Conservation (phyloP, 1,284 basidiomycete genomes). For the Microbotryum violaceum region DNA sequence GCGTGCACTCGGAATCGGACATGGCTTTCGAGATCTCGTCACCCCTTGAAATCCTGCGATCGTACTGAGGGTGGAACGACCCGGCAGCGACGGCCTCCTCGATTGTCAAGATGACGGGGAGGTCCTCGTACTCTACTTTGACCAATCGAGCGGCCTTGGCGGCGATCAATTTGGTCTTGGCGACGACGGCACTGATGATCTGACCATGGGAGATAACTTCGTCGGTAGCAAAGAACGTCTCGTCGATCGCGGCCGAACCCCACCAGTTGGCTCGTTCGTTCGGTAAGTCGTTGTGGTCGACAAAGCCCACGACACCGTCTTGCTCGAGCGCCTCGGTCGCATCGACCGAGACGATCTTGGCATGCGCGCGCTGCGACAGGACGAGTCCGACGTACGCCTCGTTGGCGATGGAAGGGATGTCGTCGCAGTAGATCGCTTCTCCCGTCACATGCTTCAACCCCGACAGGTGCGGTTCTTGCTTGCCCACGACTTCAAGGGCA, state of each 20-base stretch:
- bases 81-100: constrained; percentile 35
- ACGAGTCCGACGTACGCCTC: constrained; percentile 41
- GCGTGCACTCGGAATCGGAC: constrained; percentile 29
- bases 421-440: constrained; percentile 41
- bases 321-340: constrained; percentile 36
- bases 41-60: constrained; percentile 25
- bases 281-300: constrained; percentile 38
- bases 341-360: constrained; percentile 39
- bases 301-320: constrained; percentile 38
- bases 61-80: constrained; percentile 33
- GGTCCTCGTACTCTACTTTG: constrained; percentile 40
- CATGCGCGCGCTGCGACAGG: constrained; percentile 39
- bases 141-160: constrained; percentile 39
- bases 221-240: constrained; percentile 40
- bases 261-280: constrained; percentile 39
- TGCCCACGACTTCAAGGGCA: constrained; percentile 33
- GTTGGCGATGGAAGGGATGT: constrained; percentile 37
- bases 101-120: constrained; percentile 40
- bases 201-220: constrained; percentile 39
- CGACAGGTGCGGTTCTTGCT: constrained; percentile 38
- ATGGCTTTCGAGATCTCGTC: constrained; percentile 31
- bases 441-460: constrained; percentile 42
- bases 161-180: constrained; percentile 40
- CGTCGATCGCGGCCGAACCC: constrained; percentile 38
- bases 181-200: constrained; percentile 40